Evolutionary conservation across 1,284 basidiomycete species (phyloP), one percentile per base, ranked within the genome.

Genomic region (Xerocomus nothofagi): DNA sequence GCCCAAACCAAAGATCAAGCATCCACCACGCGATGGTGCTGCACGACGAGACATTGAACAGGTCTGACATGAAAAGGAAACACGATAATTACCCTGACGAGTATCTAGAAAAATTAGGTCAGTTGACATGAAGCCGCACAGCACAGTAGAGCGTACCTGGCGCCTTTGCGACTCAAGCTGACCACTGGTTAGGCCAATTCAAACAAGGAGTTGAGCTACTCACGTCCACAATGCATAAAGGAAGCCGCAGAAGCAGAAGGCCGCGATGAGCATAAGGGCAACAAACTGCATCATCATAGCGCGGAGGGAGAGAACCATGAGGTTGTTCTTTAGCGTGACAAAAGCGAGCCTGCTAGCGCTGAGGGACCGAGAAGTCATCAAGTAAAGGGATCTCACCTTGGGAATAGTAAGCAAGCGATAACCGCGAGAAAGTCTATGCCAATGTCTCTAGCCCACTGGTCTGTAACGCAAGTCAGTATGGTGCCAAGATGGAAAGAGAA

Each of bases 191-290:
- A 50, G 47, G 44, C 20, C 51, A 38, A 31, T 44, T 39, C 29
- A 21, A 27, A 37, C 3, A 44, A 24, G n/a, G 17, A 41, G 15
- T 23, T 12, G n/a, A 40, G 43, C 24, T 6, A 80, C 88, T 67
- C 62, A 91, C 77, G 91, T 94, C 83, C 86, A 95, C 17, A 97
- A 75, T 0, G 93, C 91, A 69, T 96, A 97, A 29, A 93, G 68
- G 66, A 98, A 98, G 4, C 93, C 93, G 33, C 80, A 82, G 60
- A 92, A 93, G 64, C 93, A 95, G 66, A 94, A 94, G 1, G 82
- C 82, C 3, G 93, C 94, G 21, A 97, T 90, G 32, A 86, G 65
- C 89, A 97, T 94, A 37, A 96, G 74, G 21, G 81, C 71, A 17
- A 79, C 68, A 60, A 93, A 93, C 61, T 91, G 86, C 51, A 82